Base-by-base conservation (phyloP, 441 rosid genomes). In the Geranium incanum region DNA sequence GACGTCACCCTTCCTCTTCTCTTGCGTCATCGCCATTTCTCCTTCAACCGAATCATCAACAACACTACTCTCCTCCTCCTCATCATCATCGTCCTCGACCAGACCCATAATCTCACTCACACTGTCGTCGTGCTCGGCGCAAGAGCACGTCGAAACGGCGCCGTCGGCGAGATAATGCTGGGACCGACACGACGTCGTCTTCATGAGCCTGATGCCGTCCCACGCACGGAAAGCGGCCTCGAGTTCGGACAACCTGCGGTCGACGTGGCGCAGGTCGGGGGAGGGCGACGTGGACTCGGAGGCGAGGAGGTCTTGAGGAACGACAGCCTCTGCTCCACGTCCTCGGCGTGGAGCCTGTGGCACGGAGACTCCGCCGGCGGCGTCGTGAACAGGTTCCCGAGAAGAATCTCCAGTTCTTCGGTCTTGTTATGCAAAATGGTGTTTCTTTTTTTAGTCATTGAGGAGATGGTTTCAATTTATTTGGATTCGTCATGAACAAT, bases 231-330 rank as follows among this genome's bases (percentile, higher is more conserved):
- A 85, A 5, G 68, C 23, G 1, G 76, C 15, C 66, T 80, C 85
- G 4, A 84, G 78, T 19, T 79, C 80, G 0, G 71, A 0, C 1
- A 85, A 63, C 70, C 83, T 76, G n/a, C 23, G 72, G 23, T 52
- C 36, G 36, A 84, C 43, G 41, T 74, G 81, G 33, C 15, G 69
- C 82, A 83, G 77, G 68, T 63, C 79, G 12, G 41, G 13, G 0
- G 86, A 81, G 68, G 39, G 67, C 3, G 88, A 88, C 0, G 78
- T 63, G 4, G 81, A 69, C 77, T 88, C 97, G 3, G 91, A 84
- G 0, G 85, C 70, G 28, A 89, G 52, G 36, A 89, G 85, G 28
- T 72, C 13, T 73, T 83, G 23, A 84, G 50, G 72, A 91, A 91
- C 15, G 74, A 43, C 75, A 89, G 78, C 6, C 80, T 76, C 45